Conservation (phyloP, 352 stramenopile species). For the Phytopythium boreale region DNA sequence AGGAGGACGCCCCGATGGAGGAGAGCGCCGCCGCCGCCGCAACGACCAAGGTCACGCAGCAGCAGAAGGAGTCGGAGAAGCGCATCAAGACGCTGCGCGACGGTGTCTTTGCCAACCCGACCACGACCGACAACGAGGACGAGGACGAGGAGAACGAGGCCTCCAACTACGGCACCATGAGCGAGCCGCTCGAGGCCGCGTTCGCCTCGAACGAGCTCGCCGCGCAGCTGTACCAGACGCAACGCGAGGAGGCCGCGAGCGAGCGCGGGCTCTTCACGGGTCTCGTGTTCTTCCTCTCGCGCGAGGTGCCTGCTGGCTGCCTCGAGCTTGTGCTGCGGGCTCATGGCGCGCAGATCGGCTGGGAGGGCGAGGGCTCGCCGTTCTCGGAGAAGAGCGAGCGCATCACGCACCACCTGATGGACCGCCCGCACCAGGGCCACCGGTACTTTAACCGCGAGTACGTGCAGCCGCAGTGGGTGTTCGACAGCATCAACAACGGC, state of each 20-base stretch:
- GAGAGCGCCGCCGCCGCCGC: conserved; percentile 30
- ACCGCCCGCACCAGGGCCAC: conserved; percentile 90
- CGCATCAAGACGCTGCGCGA: conserved; percentile 70
- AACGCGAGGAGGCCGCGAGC: conserved; percentile 68
- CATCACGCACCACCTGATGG: conserved; percentile 98
- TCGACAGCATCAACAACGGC: conserved; percentile 97
- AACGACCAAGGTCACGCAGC: conserved; percentile 54
- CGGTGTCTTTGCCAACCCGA: conserved; percentile 29
- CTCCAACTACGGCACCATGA: conserved; percentile 79
- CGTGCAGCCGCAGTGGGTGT: conserved; percentile 99
- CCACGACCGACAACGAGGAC: conserved; percentile 67
- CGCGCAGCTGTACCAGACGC: conserved; percentile 72
- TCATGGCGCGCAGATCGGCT: conserved; percentile 94
- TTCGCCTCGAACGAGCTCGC: conserved; percentile 81
- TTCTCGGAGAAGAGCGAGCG: conserved; percentile 87
- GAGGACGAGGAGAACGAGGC: conserved; percentile 40
- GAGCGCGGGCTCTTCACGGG: conserved; percentile 80
- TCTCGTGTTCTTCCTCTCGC: conserved; percentile 91
- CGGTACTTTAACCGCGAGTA: conserved; percentile 94
- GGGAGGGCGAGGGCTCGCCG: conserved; percentile 92
- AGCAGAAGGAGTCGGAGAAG: conserved; percentile 89
- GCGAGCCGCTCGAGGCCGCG: conserved; percentile 88
- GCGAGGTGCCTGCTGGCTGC: conserved; percentile 93
- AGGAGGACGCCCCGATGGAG: conserved; percentile 25
- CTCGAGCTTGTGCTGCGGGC: conserved; percentile 95